Conservation (phyloP, 2,329 filamentous ascomycete species). For the Coniochaeta ligniaria region DNA sequence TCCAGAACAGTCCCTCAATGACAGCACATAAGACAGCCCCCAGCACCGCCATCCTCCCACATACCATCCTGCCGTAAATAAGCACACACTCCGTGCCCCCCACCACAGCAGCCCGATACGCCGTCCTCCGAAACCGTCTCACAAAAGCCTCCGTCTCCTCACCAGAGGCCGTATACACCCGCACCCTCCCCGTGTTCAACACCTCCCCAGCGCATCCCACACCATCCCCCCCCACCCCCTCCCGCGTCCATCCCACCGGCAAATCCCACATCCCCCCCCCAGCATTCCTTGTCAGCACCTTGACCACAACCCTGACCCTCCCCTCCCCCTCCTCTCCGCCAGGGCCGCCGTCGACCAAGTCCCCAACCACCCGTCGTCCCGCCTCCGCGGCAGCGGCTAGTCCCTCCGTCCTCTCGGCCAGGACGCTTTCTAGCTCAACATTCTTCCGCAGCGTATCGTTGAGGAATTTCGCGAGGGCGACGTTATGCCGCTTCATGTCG, state of each 20-base stretch:
- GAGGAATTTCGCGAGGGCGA: background rate
- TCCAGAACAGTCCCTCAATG: background rate
- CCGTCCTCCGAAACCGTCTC: background rate
- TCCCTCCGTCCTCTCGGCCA: background rate
- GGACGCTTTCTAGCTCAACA: background rate
- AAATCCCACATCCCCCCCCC: background rate
- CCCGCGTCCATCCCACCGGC: background rate
- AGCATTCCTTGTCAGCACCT: background rate
- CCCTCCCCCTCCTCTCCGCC: background rate
- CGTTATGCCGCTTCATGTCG: background rate
- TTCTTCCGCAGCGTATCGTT: no score
- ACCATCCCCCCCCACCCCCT: no score
- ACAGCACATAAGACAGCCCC: background rate
- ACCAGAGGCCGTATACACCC: background rate
- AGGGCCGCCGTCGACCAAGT: background rate
- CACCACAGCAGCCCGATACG: background rate
- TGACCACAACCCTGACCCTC: background rate
- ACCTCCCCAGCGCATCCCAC: no score
- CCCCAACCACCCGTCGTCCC: background rate
- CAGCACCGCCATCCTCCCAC: background rate
- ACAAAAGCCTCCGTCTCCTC: background rate
- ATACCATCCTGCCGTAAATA: background rate
- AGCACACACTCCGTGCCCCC: background rate
- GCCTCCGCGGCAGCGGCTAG: background rate
- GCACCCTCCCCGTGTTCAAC: background rate